Percentiles rank a stretch among this genome's conserved stretches.
Evolutionary conservation across 1,139 yeast species (phyloP).

Genomic region (Yamadazyma conglobata): DNA sequence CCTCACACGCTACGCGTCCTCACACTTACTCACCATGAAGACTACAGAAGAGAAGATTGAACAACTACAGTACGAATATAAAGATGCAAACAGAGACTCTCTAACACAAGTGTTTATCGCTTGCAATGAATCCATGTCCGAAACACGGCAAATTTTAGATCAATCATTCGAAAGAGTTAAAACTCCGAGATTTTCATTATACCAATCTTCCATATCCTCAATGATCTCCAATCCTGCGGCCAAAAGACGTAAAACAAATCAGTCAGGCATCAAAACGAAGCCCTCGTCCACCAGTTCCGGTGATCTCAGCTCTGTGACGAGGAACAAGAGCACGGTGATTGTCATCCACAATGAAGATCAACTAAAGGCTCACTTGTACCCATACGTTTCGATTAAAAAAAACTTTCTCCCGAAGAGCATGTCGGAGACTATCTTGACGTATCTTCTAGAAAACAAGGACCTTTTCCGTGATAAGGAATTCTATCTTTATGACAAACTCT

Average conservation of each 20-base stretch:
- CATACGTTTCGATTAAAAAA: conserved; percentile 48
- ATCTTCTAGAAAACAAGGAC: conserved; percentile 37
- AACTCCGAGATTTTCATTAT: conserved; percentile 13
- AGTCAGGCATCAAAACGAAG: background rate
- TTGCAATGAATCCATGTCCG: conserved; percentile 36
- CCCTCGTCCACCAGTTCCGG: background rate
- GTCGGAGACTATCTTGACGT: conserved; percentile 41
- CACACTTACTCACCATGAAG: conserved; percentile 3
- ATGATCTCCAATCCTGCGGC: conserved; percentile 9
- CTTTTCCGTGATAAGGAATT: conserved; percentile 43
- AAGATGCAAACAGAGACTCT: conserved; percentile 20
- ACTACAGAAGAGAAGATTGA: conserved; percentile 13
- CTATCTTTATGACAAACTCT: conserved; percentile 57
- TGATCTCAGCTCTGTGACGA: background rate
- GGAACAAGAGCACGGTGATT: conserved; percentile 16
- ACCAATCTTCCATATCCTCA: conserved; percentile 22
- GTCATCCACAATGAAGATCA: conserved; percentile 28
- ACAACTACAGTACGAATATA: conserved; percentile 14
- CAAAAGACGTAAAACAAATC: background rate
- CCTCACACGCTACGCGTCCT: conserved; percentile 6
- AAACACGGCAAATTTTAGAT: conserved; percentile 25
- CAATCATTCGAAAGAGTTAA: conserved; percentile 15
- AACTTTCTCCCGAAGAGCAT: conserved; percentile 49
- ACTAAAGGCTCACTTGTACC: conserved; percentile 33
- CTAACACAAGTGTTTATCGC: conserved; percentile 34